A percentile compares a stretch with the other conserved stretches of the same genome.
These are phyloP conservation scores for Teunomyces stri DNA, from an alignment of 805 yeast species.

Conservation along the genomic window DNA sequence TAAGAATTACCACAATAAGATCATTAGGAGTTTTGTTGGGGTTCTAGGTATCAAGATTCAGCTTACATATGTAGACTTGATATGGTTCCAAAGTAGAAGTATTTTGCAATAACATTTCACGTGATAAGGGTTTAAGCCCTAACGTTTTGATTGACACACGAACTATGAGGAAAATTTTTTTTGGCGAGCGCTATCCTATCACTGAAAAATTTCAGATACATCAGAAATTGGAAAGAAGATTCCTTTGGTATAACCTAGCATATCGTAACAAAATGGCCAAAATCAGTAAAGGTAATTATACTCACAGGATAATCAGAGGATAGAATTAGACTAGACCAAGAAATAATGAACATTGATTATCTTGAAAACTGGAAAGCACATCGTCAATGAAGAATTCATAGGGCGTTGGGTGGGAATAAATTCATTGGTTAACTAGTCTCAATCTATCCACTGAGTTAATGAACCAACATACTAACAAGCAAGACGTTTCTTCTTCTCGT, in stretches of 20 bases:
- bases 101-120: background rate
- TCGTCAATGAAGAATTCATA: background rate
- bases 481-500: constrained; percentile 99
- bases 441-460: background rate
- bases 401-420: background rate
- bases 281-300: constrained; percentile 57
- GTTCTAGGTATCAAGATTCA: too few species aligned
- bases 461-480: constrained; percentile 29
- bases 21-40: too few species aligned
- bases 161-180: constrained; percentile 9
- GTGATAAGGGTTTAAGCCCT: constrained; percentile 1
- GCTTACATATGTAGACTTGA: too few species aligned
- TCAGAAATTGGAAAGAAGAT: constrained; percentile 4
- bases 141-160: background rate
- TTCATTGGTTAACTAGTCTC: background rate
- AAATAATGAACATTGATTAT: background rate
- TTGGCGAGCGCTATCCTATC: constrained; percentile 6
- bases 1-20: too few species aligned
- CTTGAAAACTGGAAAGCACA: background rate
- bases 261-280: constrained; percentile 50
- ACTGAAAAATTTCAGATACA: constrained; percentile 4
- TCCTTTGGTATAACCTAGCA: constrained; percentile 3
- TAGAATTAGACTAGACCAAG: background rate
- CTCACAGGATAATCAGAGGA: background rate
- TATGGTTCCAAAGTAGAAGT: too few species aligned